Percentiles rank a stretch among this genome's conserved stretches.
Conservation (phyloP, 2,329 filamentous ascomycete genomes). For the Cladosporium velox region DNA sequence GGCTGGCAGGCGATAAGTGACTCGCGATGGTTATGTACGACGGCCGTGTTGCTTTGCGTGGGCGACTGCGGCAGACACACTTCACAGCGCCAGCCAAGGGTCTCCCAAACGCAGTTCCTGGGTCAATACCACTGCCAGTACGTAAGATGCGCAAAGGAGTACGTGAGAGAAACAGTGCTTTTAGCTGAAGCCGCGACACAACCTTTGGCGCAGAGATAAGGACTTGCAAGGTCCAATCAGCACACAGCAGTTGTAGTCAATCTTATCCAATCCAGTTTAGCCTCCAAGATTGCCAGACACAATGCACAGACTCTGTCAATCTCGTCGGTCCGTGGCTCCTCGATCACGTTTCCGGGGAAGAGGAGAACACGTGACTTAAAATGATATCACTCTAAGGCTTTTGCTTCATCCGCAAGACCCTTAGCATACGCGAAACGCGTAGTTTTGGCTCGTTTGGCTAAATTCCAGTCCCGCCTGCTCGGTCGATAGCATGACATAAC, state of each 20-base stretch:
- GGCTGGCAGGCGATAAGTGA: constrained; percentile 3
- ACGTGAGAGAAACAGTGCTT: constrained; percentile 11
- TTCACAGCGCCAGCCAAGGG: constrained; percentile 8
- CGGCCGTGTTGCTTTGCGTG: constrained; percentile 4
- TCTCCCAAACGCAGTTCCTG: constrained; percentile 9
- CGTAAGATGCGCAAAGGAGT: constrained; percentile 25
- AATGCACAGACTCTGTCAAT: neutral
- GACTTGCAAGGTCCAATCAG: constrained; percentile 5
- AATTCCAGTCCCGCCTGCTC: neutral
- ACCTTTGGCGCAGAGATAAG: constrained; percentile 21
- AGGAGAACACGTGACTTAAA: neutral
- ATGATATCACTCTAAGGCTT: neutral
- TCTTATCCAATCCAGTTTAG: neutral
- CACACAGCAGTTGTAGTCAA: neutral
- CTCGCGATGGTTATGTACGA: constrained; percentile 10
- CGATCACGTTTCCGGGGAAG: constrained; percentile 9
- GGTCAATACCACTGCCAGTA: constrained; percentile 14
- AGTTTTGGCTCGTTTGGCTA: neutral
- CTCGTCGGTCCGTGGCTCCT: neutral
- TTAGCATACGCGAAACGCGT: neutral
- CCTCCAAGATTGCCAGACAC: neutral
- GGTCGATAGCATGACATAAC: neutral
- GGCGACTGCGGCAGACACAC: constrained; percentile 6
- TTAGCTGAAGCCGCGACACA: constrained; percentile 12
- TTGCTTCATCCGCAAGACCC: neutral